Evolutionary conservation across 1,284 basidiomycete species (phyloP).

Genomic region (Boletus hoseneyae): DNA sequence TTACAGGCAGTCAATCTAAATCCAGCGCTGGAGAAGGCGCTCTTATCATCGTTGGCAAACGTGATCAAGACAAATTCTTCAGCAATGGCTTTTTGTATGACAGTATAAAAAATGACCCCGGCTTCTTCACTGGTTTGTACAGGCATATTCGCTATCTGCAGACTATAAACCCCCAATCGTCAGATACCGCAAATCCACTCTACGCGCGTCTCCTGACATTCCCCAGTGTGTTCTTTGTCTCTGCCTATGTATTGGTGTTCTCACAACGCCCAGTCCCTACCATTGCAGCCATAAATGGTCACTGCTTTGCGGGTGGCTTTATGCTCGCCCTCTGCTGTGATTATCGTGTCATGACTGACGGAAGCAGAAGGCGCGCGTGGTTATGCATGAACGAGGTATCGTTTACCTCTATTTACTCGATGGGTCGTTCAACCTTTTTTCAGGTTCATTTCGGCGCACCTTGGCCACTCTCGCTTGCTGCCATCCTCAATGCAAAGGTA

Average conservation of each 20-base stretch:
- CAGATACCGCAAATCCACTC: slow-evolving; percentile 56
- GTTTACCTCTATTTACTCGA: neutral
- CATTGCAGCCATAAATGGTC: slow-evolving; percentile 88
- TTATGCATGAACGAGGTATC: slow-evolving; percentile 90
- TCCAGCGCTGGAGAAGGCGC: slow-evolving; percentile 49
- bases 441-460: slow-evolving; percentile 82
- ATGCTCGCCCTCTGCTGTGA: slow-evolving; percentile 83
- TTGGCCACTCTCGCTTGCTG: slow-evolving; percentile 72
- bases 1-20: slow-evolving; percentile 36
- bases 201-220: slow-evolving; percentile 58
- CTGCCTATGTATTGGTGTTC: slow-evolving; percentile 1
- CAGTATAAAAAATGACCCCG: slow-evolving; percentile 56
- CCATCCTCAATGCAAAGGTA: slow-evolving; percentile 66
- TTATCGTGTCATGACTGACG: slow-evolving; percentile 87
- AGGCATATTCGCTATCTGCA: neutral
- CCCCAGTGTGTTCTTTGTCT: slow-evolving; percentile 50
- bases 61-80: slow-evolving; percentile 83
- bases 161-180: neutral
- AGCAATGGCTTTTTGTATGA: slow-evolving; percentile 63
- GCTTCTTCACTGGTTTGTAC: slow-evolving; percentile 71
- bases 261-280: slow-evolving; percentile 57
- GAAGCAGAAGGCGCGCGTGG: slow-evolving; percentile 75
- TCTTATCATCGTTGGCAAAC: slow-evolving; percentile 73
- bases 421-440: neutral
- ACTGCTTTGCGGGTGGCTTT: slow-evolving; percentile 86